These are phyloP conservation scores for Penicillium polonicum DNA, from an alignment of 2,329 filamentous ascomycete genomes.

Conservation along the genomic window DNA sequence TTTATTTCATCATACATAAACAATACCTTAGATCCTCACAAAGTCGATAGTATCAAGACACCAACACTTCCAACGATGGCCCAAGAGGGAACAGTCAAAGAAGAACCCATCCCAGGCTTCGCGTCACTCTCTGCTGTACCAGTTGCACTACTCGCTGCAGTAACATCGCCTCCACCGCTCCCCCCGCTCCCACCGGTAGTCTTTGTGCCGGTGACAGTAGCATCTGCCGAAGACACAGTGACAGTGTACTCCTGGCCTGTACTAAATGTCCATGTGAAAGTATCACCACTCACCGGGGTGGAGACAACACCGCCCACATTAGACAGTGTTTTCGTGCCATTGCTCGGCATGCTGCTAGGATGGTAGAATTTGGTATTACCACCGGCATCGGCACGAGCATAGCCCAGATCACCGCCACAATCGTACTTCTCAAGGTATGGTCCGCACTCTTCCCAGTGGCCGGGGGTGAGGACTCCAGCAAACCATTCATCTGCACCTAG, in stretches of 20 bases:
- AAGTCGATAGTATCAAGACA: neutral
- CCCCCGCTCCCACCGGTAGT: neutral
- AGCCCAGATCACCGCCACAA: conserved; percentile 17
- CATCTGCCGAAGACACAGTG: conserved; percentile 9
- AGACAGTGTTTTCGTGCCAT: conserved; percentile 16
- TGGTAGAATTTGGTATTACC: conserved; percentile 12
- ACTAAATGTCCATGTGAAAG: conserved; percentile 16
- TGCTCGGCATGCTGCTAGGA: conserved; percentile 9
- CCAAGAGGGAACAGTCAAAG: neutral
- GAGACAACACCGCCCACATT: conserved; percentile 15
- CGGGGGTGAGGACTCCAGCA: neutral
- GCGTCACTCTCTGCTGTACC: conserved; percentile 2
- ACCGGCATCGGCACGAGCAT: conserved; percentile 8
- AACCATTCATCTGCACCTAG: conserved; percentile 10
- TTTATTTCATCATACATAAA: neutral
- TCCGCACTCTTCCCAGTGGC: conserved; percentile 15
- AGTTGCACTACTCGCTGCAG: neutral
- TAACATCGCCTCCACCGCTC: neutral
- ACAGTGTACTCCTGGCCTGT: neutral
- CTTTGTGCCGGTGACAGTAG: neutral
- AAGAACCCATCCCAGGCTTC: neutral
- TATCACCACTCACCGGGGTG: conserved; percentile 16
- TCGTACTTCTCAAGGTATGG: conserved; percentile 12
- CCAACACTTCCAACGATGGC: neutral
- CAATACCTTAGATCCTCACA: neutral